A percentile compares a stretch with the other conserved stretches of the same genome.
phyloP scores from a whole-genome alignment of 352 stramenopile genomes.

The Globisporangium sylvaticum region DNA sequence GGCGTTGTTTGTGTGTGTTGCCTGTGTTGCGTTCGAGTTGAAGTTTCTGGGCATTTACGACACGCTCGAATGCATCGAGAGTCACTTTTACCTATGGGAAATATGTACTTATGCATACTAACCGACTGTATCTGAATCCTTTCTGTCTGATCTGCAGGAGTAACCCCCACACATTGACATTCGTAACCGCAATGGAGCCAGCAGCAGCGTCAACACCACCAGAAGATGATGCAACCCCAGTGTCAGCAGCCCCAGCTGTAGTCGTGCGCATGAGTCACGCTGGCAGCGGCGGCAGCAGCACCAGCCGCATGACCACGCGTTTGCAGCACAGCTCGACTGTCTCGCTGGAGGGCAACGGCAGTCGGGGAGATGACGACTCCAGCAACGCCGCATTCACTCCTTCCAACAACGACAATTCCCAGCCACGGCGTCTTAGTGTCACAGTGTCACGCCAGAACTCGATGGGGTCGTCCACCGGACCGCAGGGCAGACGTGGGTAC shows the following conservation, averaged over 20 bases:
- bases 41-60: background rate
- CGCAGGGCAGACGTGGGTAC: background rate
- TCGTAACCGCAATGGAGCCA: too few species aligned
- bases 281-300: background rate
- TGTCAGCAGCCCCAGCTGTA: background rate
- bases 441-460: conserved; percentile 14
- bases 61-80: background rate
- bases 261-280: background rate
- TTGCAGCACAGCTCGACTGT: background rate
- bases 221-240: background rate
- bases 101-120: background rate
- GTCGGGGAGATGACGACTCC: background rate
- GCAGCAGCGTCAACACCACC: background rate
- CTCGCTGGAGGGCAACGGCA: background rate
- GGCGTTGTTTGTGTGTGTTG: background rate
- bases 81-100: background rate
- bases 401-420: background rate
- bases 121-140: background rate
- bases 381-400: background rate
- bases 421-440: conserved; percentile 5
- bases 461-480: conserved; percentile 3
- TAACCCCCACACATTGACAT: too few species aligned
- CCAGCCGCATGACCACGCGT: background rate
- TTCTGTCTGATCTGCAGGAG: background rate
- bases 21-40: background rate